Evolutionary conservation across 1,139 yeast species (phyloP).

Genomic region (Debaryomyces fabryi): DNA sequence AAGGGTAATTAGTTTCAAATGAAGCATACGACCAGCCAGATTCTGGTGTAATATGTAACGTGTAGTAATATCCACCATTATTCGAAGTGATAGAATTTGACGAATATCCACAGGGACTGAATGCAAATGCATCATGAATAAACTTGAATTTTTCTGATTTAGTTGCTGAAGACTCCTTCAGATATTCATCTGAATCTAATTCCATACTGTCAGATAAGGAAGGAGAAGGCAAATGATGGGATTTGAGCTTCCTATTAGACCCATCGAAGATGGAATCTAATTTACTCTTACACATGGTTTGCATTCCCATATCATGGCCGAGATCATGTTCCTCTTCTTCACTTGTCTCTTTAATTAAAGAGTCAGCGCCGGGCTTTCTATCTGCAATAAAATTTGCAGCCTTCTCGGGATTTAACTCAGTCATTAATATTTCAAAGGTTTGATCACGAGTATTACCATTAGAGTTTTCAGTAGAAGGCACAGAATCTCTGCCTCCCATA

Average conservation of each 20-base stretch:
- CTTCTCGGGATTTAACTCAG: constrained; percentile 64
- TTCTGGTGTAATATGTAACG: constrained; percentile 95
- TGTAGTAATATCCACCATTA: constrained; percentile 68
- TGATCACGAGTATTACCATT: constrained; percentile 49
- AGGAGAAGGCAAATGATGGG: constrained; percentile 41
- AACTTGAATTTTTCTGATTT: constrained; percentile 26
- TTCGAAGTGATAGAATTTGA: constrained; percentile 74
- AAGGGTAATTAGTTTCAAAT: constrained; percentile 83
- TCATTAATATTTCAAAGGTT: constrained; percentile 90
- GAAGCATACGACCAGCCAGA: constrained; percentile 94
- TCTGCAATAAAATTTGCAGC: constrained; percentile 65
- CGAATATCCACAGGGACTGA: constrained; percentile 95
- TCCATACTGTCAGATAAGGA: constrained; percentile 32
- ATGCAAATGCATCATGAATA: constrained; percentile 84
- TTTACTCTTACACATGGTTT: constrained; percentile 63
- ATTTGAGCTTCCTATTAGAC: constrained; percentile 10
- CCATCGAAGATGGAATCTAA: constrained; percentile 60
- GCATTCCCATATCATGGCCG: constrained; percentile 75
- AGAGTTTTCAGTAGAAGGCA: constrained; percentile 11
- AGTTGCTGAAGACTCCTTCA: not conserved
- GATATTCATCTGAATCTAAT: constrained; percentile 13
- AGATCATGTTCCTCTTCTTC: constrained; percentile 63
- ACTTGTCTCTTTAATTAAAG: constrained; percentile 36
- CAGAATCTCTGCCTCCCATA: constrained; percentile 50
- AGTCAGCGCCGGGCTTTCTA: constrained; percentile 54